These are phyloP conservation scores for Mycosarcoma maydis DNA, from an alignment of 1,284 basidiomycete species.

Conservation along the genomic window DNA sequence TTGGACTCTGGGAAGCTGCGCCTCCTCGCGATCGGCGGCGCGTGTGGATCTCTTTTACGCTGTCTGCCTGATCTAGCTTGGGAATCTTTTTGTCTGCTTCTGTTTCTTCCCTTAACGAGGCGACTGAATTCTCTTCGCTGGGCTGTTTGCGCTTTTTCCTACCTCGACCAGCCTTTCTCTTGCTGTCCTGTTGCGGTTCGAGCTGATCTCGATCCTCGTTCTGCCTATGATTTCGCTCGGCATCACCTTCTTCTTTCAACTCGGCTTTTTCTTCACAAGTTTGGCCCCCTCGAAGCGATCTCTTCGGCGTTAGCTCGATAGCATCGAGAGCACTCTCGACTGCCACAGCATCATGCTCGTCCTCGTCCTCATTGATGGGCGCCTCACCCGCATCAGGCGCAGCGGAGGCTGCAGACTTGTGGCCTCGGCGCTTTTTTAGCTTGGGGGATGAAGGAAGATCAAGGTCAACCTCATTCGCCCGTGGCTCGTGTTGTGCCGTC, in stretches of 20 bases:
- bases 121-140: slow-evolving; percentile 1
- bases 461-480: neutral
- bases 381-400: neutral
- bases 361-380: slow-evolving; percentile 1
- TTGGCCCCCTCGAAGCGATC: slow-evolving; percentile 17
- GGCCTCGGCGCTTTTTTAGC: slow-evolving; percentile 16
- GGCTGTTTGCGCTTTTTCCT: slow-evolving; percentile 23
- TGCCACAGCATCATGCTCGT: slow-evolving; percentile 12
- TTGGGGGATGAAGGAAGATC: neutral
- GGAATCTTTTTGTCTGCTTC: slow-evolving; percentile 1
- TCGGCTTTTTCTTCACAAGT: neutral
- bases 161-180: slow-evolving; percentile 5
- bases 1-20: slow-evolving; percentile 7
- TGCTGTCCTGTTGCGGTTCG: neutral
- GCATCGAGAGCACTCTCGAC: slow-evolving; percentile 7
- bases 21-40: slow-evolving; percentile 29
- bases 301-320: slow-evolving; percentile 2
- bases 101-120: slow-evolving; percentile 1
- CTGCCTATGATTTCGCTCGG: neutral
- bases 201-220: neutral
- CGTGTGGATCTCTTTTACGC: slow-evolving; percentile 17
- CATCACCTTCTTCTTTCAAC: slow-evolving; percentile 1
- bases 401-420: slow-evolving; percentile 10
- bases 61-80: slow-evolving; percentile 6
- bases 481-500: neutral